Base-by-base conservation (phyloP, 495 filamentous ascomycete species). In the Neurospora sp. region DNA sequence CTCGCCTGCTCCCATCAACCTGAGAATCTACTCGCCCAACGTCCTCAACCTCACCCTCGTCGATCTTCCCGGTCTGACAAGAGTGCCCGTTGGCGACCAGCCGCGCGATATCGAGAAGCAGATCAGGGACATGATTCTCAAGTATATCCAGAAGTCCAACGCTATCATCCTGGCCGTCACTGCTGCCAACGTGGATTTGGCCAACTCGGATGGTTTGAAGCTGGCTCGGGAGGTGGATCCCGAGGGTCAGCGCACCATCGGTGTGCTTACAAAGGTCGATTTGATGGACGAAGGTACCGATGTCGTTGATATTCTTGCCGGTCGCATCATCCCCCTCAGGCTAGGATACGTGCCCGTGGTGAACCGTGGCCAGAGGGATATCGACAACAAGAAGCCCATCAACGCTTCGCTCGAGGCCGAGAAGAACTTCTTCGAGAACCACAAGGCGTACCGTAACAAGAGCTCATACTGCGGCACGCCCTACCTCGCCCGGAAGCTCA, bases 211-310 rank as follows among this genome's bases (percentile, higher is more conserved):
- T 83, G 96, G 96, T 72, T 81, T 99, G 81, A 97, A 98, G 86
- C 85, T 99, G 78, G 96, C 96, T 35, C 89, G 96, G 75, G 96
- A 99, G 83, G 96, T 98, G 39, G 96, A 99, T 79, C 95, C 94
- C 2, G 96, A 99, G 81, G 96, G 95, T 75, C 96, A 98, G 84
- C 89, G 96, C 78, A 99, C 96, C 31, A 99, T 99, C 74, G 96
- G 96, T 86, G 96, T 99, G 75, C 88, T 99, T 78, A 98, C 95
- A 72, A 99, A 99, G 87, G 94, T 99, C 70, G 96, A 99, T 83
- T 85, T 99, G 82, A 99, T 99, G 96, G 96, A 99, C 83, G 94
- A 98, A 39, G 96, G 96, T 44, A 99, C 96, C 42, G 96, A 99
- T 80, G 96, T 99, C 20, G 96, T 99, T 76, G 96, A 99, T 85